Conservation (phyloP, 139 green algal genomes). For the Trebouxia sp. region DNA sequence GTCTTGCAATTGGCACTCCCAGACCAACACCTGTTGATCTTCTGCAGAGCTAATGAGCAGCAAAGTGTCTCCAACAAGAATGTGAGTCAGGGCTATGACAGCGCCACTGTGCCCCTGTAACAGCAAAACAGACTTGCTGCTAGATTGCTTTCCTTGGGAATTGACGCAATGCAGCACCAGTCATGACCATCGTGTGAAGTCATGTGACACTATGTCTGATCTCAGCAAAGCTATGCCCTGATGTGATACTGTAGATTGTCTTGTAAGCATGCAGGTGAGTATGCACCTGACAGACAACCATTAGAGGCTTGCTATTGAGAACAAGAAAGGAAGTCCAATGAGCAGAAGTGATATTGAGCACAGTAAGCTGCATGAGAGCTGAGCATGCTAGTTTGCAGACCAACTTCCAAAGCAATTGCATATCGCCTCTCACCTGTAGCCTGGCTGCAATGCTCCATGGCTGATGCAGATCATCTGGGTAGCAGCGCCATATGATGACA, state of each 20-base stretch:
- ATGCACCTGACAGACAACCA: too few species aligned
- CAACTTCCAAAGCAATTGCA: background rate
- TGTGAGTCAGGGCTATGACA: slow-evolving; percentile 56
- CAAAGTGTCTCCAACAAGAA: slow-evolving; percentile 39
- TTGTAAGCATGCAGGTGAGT: too few species aligned
- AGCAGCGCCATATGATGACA: slow-evolving; percentile 63
- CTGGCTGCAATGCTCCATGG: slow-evolving; percentile 47
- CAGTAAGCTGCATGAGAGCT: background rate
- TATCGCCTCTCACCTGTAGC: slow-evolving; percentile 37
- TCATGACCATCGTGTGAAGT: too few species aligned
- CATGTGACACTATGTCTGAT: too few species aligned
- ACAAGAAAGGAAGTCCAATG: too few species aligned
- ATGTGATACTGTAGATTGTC: too few species aligned
- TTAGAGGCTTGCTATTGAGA: too few species aligned
- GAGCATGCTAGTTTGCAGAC: background rate
- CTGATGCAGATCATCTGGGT: background rate
- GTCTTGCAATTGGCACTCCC: slow-evolving; percentile 39
- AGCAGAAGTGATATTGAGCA: too few species aligned
- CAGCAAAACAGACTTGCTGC: background rate
- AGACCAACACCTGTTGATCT: slow-evolving; percentile 55
- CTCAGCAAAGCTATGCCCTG: too few species aligned
- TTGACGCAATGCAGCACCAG: too few species aligned
- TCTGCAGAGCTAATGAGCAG: slow-evolving; percentile 57
- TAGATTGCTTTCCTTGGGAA: background rate
- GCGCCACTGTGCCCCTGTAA: slow-evolving; percentile 51